Conservation (phyloP, 345 rosid genomes). For the Populus alba region DNA sequence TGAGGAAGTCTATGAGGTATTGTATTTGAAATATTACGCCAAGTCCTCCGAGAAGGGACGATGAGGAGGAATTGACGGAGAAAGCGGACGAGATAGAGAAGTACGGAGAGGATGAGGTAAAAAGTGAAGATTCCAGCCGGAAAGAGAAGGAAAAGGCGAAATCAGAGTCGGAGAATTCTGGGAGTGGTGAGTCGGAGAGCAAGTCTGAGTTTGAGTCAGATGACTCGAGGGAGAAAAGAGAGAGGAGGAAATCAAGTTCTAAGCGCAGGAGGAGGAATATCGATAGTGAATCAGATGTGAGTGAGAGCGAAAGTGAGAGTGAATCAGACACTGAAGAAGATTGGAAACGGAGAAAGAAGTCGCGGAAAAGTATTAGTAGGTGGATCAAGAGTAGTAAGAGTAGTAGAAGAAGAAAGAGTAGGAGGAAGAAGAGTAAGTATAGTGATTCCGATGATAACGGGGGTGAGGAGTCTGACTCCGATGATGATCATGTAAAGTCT, state of each 20-base stretch:
- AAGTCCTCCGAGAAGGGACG: slow-evolving; percentile 65
- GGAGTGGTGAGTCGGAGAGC: slow-evolving; percentile 24
- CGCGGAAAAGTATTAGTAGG: slow-evolving; percentile 33
- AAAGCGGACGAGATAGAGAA: slow-evolving; percentile 46
- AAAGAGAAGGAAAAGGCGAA: slow-evolving; percentile 32
- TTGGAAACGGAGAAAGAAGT: slow-evolving; percentile 32
- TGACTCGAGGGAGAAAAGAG: slow-evolving; percentile 34
- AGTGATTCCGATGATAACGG: slow-evolving; percentile 22
- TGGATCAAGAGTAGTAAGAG: slow-evolving; percentile 27
- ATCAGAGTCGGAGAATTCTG: slow-evolving; percentile 34
- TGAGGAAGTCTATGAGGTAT: slow-evolving; percentile 61
- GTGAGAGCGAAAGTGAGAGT: slow-evolving; percentile 44
- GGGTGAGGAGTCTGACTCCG: slow-evolving; percentile 16
- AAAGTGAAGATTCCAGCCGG: slow-evolving; percentile 28
- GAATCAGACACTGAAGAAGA: slow-evolving; percentile 43
- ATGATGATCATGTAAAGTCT: slow-evolving; percentile 35
- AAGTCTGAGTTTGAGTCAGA: slow-evolving; percentile 36
- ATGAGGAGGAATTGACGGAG: slow-evolving; percentile 25
- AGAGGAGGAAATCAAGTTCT: slow-evolving; percentile 35
- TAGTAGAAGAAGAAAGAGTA: slow-evolving; percentile 19
- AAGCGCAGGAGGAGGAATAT: slow-evolving; percentile 28
- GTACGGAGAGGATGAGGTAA: slow-evolving; percentile 24
- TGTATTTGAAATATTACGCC: slow-evolving; percentile 72
- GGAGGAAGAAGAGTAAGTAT: slow-evolving; percentile 26
- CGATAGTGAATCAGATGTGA: slow-evolving; percentile 46